Base-by-base conservation (phyloP, 805 yeast genomes). In the Myxozyma monticola region DNA sequence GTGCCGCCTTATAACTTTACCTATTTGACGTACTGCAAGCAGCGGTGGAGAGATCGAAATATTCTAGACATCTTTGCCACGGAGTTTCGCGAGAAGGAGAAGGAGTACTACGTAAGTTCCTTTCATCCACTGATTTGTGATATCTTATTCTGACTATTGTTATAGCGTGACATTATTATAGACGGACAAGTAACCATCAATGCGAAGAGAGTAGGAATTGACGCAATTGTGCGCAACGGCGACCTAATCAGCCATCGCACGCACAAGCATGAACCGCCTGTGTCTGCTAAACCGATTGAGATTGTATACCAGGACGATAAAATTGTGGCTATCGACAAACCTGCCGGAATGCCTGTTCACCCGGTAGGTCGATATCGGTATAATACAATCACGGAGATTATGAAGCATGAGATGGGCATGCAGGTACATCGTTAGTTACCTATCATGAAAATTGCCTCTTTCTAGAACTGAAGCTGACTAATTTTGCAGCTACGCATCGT, bases 221-320 rank as follows among this genome's bases (percentile, higher is more conserved):
- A 87, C 9, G 76, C 87, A 0, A 65, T 83, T 0, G 79, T 93
- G 4, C 70, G 78, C 37, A 88, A 90, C 64, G 97, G 98, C 0
- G 96, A 90, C 60, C 71, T 84, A 35, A 83, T 91, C 15, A 75
- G 80, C 24, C 96, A 91, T 67, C 71, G 83, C 44, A 74, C 83
- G 42, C 97, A 89, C 64, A 77, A 93, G 42, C 97, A 91, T 63
- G 99, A 93, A 64, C 96, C 97, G 1, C 80, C 95, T 0, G 90
- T 90, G 68, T 84, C 46, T 31, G 72, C 67, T 51, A 70, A 48
- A 62, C 76, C 78, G 0, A 81, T 88, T 42, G 75, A 77, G 47
- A 79, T 87, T 21, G 85, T 90, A 0, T 76, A 75, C 63, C 87
- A 89, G 62, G 83, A 88, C 65, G 88, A 84, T 6, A 78, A 85